Conservation (phyloP, 192 early-diverging fungal species). For the Chytriomyces sp. region DNA sequence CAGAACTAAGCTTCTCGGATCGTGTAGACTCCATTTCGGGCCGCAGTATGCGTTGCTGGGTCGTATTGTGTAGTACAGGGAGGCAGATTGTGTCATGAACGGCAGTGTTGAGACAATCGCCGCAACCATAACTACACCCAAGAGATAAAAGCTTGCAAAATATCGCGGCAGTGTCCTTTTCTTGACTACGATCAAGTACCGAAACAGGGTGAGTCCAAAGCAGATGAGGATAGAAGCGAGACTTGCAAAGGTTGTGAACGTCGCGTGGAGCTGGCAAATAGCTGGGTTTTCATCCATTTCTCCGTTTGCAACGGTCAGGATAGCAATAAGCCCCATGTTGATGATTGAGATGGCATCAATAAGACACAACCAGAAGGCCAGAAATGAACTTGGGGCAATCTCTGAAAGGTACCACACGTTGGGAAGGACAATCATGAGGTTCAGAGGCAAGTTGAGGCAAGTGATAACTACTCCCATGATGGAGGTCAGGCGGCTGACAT, state of each 20-base stretch:
- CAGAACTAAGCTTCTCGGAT: neutral
- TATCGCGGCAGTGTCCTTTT: neutral
- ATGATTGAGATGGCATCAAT: no score
- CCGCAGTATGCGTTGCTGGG: constrained; percentile 2
- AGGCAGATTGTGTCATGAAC: neutral
- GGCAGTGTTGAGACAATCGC: neutral
- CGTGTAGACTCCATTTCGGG: neutral
- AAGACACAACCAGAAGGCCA: no score
- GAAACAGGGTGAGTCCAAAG: neutral
- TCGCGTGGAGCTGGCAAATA: neutral
- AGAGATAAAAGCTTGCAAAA: neutral
- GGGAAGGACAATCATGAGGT: no score
- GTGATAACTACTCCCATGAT: no score
- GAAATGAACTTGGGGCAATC: no score
- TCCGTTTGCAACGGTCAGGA: no score
- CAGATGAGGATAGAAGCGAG: neutral
- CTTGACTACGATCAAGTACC: neutral
- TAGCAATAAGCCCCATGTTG: no score
- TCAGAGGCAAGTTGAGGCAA: no score
- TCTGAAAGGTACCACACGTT: no score
- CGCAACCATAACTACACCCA: neutral
- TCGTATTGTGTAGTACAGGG: neutral
- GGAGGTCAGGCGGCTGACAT: no score
- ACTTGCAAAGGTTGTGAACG: neutral
- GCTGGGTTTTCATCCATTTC: neutral